Base-by-base conservation (phyloP, 208 protist species). In the Trichomonas gallinae region DNA sequence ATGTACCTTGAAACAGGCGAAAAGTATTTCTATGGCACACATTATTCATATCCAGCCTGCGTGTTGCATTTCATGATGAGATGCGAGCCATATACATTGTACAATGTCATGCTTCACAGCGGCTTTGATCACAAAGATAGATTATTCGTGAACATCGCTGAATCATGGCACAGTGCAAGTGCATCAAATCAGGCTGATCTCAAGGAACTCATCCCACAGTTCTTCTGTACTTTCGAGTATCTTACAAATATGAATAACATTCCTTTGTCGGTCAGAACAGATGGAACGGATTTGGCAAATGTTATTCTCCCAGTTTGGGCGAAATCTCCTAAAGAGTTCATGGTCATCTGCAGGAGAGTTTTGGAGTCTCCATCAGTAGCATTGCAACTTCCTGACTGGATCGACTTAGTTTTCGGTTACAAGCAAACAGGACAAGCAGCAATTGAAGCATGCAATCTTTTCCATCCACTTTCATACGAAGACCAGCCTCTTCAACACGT, bases 381-480 rank as follows among this genome's bases (percentile, higher is more conserved):
- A 26, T 17, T 48, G n/a, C 34, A 23, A 36, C 31, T 93, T 15
- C 17, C 17, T n/a, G 13, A 51, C 9, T 93, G 87, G 87, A 93
- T 93, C 44, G 87, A 93, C 63, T 85, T 98, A 26, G 23, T 98
- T 97, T 98, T 98, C 93, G 98, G 98, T 31, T 98, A 98, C 93
- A 88, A 97, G 38, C 97, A 98, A 40, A 89, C 58, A 26, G 98
- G 98, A 38, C 11, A 93, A 21, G 87, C 40, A 93, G 87, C 87
- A 49, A 38, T 93, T 51, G 40, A 58, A n/a, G 87, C 87, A 34
- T 48, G 44, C 11, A 93, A 93, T 51, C 2, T 93, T 21, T 93
- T 93, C n/a, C 87, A 93, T 93, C 87, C 87, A 38, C n/a, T 93
- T 17, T 49, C 44, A 17, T 93, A 93, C 45, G 17, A n/a, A 51